Evolutionary conservation across 2,329 filamentous ascomycete species (phyloP).

Genomic region (Cladophialophora exuberans): DNA sequence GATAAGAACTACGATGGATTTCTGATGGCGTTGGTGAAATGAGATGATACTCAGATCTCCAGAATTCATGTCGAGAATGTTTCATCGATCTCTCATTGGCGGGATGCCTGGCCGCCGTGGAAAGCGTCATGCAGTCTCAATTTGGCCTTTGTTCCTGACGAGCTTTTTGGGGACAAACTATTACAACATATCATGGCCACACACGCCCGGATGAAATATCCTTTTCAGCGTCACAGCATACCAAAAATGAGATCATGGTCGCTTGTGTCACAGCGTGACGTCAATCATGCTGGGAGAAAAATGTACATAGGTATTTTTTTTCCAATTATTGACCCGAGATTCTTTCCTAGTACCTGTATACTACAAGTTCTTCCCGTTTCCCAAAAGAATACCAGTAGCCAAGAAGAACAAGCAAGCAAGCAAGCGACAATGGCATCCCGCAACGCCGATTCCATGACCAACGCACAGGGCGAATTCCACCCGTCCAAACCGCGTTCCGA

Average conservation of each 20-base stretch:
- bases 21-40: conserved; percentile 45
- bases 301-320: background rate
- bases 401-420: conserved; percentile 5
- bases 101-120: no score
- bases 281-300: background rate
- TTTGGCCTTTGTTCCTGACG: no score
- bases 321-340: background rate
- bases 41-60: background rate
- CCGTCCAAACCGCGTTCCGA: conserved; percentile 55
- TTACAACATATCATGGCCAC: no score
- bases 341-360: background rate
- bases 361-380: no score
- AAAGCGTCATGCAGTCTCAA: no score
- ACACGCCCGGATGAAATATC: no score
- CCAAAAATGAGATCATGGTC: no score
- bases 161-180: no score
- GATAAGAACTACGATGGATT: conserved; percentile 55
- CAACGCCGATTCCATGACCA: conserved; percentile 58
- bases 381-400: background rate
- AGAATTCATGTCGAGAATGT: background rate
- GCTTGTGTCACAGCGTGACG: no score
- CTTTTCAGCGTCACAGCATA: no score
- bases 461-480: conserved; percentile 60
- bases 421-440: conserved; percentile 45
- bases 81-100: background rate